Base-by-base conservation (phyloP, 148 eudicot species). In the Chenopodium berlandieri region DNA sequence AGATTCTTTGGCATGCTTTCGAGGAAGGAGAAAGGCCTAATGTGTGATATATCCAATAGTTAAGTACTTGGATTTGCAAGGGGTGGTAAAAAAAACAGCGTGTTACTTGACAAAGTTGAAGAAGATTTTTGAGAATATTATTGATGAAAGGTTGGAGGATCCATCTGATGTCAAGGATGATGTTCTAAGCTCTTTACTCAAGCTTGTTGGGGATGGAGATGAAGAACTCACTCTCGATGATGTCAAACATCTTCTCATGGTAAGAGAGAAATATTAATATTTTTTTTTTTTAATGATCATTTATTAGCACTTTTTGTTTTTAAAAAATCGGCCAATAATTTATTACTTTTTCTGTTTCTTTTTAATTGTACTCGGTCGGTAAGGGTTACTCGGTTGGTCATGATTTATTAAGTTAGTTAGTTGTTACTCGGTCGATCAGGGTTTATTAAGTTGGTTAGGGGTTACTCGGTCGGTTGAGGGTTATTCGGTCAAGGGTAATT, bases 81-180 rank as follows among this genome's bases (percentile, higher is more conserved):
- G 91, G 4, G 44, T 88, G 20, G 83, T 84, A 73, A 87, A 78
- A 46, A 84, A 81, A 48, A 83, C 80, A 40, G 80, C 46, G 34
- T 86, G 85, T 74, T 85, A 83, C 81, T 88, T 72, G 87, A 88
- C 78, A 91, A 88, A 63, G 68, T 89, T 75, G 44, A 85, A 56
- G 86, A 76, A 25, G 80, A 34, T 84, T 32, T 86, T 88, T 75
- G 88, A 83, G 73, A 85, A 82, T 13, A 78, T 85, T 7, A 71
- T 85, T 40, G 27, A 47, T 12, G 63, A 73, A 27, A 73, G 83
- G 37, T 20, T 78, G 63, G 37, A 13, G 16, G 69, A 71, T 60
- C 34, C 13, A 0, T 34, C 84, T 2, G 75, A 78, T 70, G 89
- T 77, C 71, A 79, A 82, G 16, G 69, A 31, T 3, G 84, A 47